Evolutionary conservation across 1,139 yeast genomes (phyloP).

Genomic region (Suhomyces wounanorum): DNA sequence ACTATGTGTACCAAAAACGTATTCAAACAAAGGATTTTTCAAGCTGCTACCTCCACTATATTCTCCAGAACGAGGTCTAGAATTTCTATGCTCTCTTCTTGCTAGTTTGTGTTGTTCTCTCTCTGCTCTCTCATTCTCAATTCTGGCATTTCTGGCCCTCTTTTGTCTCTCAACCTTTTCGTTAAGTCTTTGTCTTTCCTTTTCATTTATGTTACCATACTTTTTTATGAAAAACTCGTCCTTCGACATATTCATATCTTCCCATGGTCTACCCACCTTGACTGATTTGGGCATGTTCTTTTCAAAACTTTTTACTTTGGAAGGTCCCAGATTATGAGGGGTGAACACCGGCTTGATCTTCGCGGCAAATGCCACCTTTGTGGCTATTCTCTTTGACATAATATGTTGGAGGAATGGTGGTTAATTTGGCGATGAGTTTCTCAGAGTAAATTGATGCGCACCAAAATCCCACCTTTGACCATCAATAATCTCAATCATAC

Average conservation of each 20-base stretch:
- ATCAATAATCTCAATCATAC: no score
- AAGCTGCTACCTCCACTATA: neutral
- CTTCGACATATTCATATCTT: conserved; percentile 36
- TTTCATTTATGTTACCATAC: conserved; percentile 36
- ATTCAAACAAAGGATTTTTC: conserved; percentile 58
- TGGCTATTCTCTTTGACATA: conserved; percentile 7
- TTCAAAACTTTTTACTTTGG: conserved; percentile 18
- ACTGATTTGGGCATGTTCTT: conserved; percentile 20
- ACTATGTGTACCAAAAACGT: conserved; percentile 74
- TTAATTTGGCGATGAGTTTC: neutral
- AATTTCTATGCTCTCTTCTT: conserved; percentile 25
- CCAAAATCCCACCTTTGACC: neutral
- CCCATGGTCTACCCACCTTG: conserved; percentile 39
- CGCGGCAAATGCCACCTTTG: conserved; percentile 1
- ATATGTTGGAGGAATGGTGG: neutral
- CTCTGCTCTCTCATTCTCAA: conserved; percentile 38
- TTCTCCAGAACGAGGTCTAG: neutral
- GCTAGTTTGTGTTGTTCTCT: conserved; percentile 59
- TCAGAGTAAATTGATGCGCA: neutral
- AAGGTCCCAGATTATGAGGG: conserved; percentile 22
- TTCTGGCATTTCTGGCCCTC: conserved; percentile 18
- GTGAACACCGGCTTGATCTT: conserved; percentile 17
- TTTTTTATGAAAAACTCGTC: conserved; percentile 46
- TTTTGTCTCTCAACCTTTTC: conserved; percentile 42
- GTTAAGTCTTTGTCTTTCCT: conserved; percentile 30